Evolutionary conservation across 371 early-diverging fungal genomes (phyloP).

Genomic region (Mortierella sp.): DNA sequence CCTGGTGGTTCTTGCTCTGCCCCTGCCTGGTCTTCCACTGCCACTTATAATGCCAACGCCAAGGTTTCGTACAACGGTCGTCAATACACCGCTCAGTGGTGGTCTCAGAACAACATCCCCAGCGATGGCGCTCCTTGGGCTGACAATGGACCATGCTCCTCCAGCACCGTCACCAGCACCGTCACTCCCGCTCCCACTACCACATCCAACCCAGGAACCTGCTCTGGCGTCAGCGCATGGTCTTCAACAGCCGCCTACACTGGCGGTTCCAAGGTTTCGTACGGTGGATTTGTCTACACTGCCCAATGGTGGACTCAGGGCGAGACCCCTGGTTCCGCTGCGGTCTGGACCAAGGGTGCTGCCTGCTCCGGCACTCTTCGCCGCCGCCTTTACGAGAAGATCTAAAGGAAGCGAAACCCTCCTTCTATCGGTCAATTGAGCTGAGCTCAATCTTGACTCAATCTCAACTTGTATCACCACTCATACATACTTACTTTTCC

Average conservation of each 20-base stretch:
- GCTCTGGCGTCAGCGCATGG: conserved; percentile 42
- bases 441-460: conserved; percentile 11
- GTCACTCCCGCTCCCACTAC: conserved; percentile 12
- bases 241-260: conserved; percentile 52
- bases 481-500: too few relatives aligned
- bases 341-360: conserved; percentile 48
- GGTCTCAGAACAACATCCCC: conserved; percentile 56
- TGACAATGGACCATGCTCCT: conserved; percentile 42
- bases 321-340: conserved; percentile 39
- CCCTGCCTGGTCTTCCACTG: conserved; percentile 52
- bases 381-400: conserved; percentile 28
- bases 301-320: conserved; percentile 58
- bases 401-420: background rate
- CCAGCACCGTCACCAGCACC: conserved; percentile 14
- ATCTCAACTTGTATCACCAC: too few relatives aligned
- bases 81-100: conserved; percentile 53
- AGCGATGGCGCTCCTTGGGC: conserved; percentile 46
- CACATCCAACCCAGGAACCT: conserved; percentile 15
- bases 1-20: conserved; percentile 17
- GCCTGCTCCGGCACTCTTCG: conserved; percentile 41
- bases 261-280: conserved; percentile 59
- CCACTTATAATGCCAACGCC: conserved; percentile 53
- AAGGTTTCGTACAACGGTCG: conserved; percentile 60
- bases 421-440: too few relatives aligned
- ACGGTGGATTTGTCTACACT: conserved; percentile 52